A percentile compares a stretch with the other conserved stretches of the same genome.
phyloP scores from a whole-genome alignment of 306 rosid genomes.

The Fragaria vesca region DNA sequence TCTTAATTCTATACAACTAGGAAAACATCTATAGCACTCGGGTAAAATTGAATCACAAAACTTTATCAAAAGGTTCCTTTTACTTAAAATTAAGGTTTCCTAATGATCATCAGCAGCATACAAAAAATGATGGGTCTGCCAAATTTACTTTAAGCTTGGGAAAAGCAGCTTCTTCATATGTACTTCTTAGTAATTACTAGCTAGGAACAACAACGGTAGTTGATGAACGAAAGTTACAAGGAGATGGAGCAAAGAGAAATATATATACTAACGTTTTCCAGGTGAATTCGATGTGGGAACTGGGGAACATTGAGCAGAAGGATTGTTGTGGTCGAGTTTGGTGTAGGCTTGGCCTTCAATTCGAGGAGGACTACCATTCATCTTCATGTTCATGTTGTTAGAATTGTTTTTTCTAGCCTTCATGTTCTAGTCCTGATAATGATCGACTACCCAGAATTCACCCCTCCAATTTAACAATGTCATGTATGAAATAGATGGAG shows the following conservation, averaged over 20 bases:
- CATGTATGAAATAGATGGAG: not conserved
- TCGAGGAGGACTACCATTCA: conserved; percentile 16
- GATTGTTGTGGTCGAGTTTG: conserved; percentile 26
- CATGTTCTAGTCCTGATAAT: not conserved
- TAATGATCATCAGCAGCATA: not conserved
- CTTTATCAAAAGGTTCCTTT: not conserved
- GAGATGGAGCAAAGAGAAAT: not conserved
- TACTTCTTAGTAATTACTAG: not conserved
- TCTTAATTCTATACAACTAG: not conserved
- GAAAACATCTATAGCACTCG: not conserved
- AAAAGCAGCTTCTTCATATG: not conserved
- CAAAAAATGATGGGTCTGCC: not conserved
- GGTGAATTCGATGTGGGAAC: conserved; percentile 29
- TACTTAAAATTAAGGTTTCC: not conserved
- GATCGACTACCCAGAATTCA: not conserved
- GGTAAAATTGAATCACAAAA: not conserved
- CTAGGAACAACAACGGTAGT: not conserved
- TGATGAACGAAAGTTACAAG: not conserved
- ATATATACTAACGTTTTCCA: conserved; percentile 44
- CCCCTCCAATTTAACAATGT: not conserved
- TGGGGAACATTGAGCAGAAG: conserved; percentile 40
- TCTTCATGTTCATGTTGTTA: conserved; percentile 16
- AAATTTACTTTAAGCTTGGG: not conserved
- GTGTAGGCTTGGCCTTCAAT: not conserved
- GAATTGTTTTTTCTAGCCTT: not conserved